Base-by-base conservation (phyloP, 164 flowering plant species). In the Houttuynia cordata region DNA sequence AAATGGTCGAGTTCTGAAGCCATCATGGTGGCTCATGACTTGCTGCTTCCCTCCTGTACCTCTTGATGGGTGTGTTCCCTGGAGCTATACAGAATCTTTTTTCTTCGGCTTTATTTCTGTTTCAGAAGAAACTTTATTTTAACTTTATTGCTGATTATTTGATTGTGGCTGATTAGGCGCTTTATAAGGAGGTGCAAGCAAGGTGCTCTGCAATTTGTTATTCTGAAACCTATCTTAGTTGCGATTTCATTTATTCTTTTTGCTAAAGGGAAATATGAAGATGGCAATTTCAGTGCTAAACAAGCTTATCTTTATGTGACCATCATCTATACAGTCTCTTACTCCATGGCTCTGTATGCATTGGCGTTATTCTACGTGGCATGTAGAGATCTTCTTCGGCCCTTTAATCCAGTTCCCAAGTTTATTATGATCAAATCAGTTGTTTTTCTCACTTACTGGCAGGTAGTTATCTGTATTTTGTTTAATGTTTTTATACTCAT, bases 111-210 rank as follows among this genome's bases (percentile, higher is more conserved):
- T 24, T 18, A 37, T 30, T 9, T 57, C 14, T 30, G 18, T n/a
- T n/a, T n/a, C n/a, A n/a, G n/a, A n/a, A n/a, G n/a, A n/a, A n/a
- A n/a, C n/a, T n/a, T n/a, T n/a, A n/a, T n/a, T n/a, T n/a, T n/a
- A n/a, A n/a, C n/a, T n/a, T n/a, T n/a, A n/a, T n/a, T 8, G 23
- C 55, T 37, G 41, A 41, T 40, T 52, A 24, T 34, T 5, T 59
- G 4, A 53, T 45, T 34, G 24, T 59, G 57, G 59, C 17, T 61
- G 64, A 2, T 66, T 86, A 93, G 99, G 72, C 99, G 99, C 52
- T 93, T 93, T 64, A 90, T 93, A 62, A 78, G 99, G 68, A 82
- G 93, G 70, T 93, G 97, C 84, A 93, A 93, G 78, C 97, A 93
- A 75, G 99, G 99, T 21, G 79, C 88, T 73, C 70, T 93, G 80